A percentile compares a stretch with the other conserved stretches of the same genome.
Conservation (phyloP, 1,284 basidiomycete species). For the Trametes pubescens region DNA sequence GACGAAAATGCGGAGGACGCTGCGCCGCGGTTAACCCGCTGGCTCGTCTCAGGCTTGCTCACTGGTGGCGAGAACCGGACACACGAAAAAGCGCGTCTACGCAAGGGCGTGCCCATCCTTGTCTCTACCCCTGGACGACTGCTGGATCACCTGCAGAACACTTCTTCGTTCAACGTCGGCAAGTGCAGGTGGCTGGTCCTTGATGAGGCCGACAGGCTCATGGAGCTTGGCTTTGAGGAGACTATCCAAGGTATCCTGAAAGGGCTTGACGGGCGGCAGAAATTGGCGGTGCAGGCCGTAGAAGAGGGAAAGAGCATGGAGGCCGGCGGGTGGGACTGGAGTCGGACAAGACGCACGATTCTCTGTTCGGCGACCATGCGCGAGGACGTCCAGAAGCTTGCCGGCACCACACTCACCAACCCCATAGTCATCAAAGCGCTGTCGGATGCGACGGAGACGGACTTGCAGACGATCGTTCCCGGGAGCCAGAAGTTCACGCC, state of each 20-base stretch:
- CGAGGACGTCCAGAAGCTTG: constrained; percentile 94
- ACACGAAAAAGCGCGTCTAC: constrained; percentile 77
- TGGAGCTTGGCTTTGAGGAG: constrained; percentile 76
- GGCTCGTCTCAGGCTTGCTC: constrained; percentile 94
- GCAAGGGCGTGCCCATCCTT: constrained; percentile 78
- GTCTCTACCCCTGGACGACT: constrained; percentile 77
- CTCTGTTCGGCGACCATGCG: constrained; percentile 97
- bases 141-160: constrained; percentile 83
- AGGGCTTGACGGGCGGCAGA: constrained; percentile 82
- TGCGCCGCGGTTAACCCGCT: constrained; percentile 77
- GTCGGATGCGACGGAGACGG: constrained; percentile 46
- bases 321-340: constrained; percentile 90
- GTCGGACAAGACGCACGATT: constrained; percentile 78
- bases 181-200: constrained; percentile 97
- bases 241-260: constrained; percentile 84
- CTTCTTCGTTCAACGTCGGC: constrained; percentile 88
- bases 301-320: constrained; percentile 75
- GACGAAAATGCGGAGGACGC: constrained; percentile 61
- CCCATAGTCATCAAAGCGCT: constrained; percentile 80
- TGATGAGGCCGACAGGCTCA: constrained; percentile 94
- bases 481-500: constrained; percentile 82
- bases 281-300: constrained; percentile 77
- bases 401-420: constrained; percentile 79
- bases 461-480: constrained; percentile 15
- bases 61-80: constrained; percentile 80